Evolutionary conservation across 176 grass and related monocot species (phyloP).

Genomic region (Olyra latifolia): DNA sequence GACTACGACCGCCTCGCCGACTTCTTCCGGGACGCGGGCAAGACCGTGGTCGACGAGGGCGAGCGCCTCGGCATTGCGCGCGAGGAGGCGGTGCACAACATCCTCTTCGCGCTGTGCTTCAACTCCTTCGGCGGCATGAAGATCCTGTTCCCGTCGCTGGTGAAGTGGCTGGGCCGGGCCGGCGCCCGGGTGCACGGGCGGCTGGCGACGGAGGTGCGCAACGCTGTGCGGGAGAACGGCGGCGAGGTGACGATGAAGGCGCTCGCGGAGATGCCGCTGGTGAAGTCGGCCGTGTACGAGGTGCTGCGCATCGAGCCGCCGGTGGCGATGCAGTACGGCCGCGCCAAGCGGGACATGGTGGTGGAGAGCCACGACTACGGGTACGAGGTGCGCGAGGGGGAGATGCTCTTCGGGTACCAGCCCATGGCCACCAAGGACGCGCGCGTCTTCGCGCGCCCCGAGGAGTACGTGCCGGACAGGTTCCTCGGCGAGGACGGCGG

Average conservation of each 20-base stretch:
- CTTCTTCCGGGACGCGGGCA: constrained; percentile 72
- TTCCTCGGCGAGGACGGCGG: constrained; percentile 73
- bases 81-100: constrained; percentile 88
- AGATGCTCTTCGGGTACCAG: constrained; percentile 99
- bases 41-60: constrained; percentile 66
- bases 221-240: constrained; percentile 49
- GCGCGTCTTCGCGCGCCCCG: constrained; percentile 68
- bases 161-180: constrained; percentile 89
- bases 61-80: constrained; percentile 63
- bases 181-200: constrained; percentile 64
- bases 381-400: constrained; percentile 80
- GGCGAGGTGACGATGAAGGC: constrained; percentile 64
- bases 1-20: constrained; percentile 84
- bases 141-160: constrained; percentile 64
- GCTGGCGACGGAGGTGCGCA: constrained; percentile 76
- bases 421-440: constrained; percentile 97
- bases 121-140: constrained; percentile 94
- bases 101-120: constrained; percentile 97
- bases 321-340: constrained; percentile 89
- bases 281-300: constrained; percentile 92
- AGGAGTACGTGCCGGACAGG: constrained; percentile 78
- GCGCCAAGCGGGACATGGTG: constrained; percentile 92
- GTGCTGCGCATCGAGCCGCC: constrained; percentile 88
- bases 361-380: constrained; percentile 91
- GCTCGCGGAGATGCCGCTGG: constrained; percentile 86